Percentiles rank a stretch among this genome's conserved stretches.
These are phyloP conservation scores for Aspergillus japonicus DNA, from an alignment of 2,329 filamentous ascomycete species.

Conservation along the genomic window DNA sequence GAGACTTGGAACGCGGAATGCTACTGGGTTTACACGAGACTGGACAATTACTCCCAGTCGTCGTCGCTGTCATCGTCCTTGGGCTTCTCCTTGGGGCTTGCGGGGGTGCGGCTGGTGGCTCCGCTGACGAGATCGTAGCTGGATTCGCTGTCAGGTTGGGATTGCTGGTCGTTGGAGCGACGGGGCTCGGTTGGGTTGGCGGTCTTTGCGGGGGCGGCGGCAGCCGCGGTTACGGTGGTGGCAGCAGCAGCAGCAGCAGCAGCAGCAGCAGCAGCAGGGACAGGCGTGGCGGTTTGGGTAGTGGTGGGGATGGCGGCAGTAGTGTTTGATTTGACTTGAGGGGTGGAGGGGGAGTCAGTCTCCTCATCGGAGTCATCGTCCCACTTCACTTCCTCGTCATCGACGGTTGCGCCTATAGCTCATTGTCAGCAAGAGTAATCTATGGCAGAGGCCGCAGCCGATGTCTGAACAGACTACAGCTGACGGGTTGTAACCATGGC, in stretches of 20 bases:
- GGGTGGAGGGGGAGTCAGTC: slow-evolving; percentile 42
- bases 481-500: not conserved
- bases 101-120: slow-evolving; percentile 72
- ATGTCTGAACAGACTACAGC: too few relatives aligned
- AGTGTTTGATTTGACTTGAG: slow-evolving; percentile 39
- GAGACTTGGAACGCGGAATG: not conserved
- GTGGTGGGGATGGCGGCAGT: slow-evolving; percentile 21
- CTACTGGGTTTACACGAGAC: not conserved
- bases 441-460: not conserved
- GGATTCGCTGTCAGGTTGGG: slow-evolving; percentile 86
- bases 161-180: slow-evolving; percentile 81
- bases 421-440: slow-evolving; percentile 5
- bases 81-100: slow-evolving; percentile 57
- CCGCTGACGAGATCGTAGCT: slow-evolving; percentile 94
- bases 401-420: slow-evolving; percentile 42
- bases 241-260: slow-evolving; percentile 37
- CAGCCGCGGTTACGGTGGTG: slow-evolving; percentile 26
- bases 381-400: slow-evolving; percentile 68
- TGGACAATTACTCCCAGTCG: slow-evolving; percentile 66
- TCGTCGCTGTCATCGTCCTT: slow-evolving; percentile 64
- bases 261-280: slow-evolving; percentile 34
- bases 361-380: slow-evolving; percentile 70
- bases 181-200: slow-evolving; percentile 66
- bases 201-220: slow-evolving; percentile 56
- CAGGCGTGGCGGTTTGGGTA: slow-evolving; percentile 21